Base-by-base conservation (phyloP, 1,284 basidiomycete genomes). In the Leccinum variabile region DNA sequence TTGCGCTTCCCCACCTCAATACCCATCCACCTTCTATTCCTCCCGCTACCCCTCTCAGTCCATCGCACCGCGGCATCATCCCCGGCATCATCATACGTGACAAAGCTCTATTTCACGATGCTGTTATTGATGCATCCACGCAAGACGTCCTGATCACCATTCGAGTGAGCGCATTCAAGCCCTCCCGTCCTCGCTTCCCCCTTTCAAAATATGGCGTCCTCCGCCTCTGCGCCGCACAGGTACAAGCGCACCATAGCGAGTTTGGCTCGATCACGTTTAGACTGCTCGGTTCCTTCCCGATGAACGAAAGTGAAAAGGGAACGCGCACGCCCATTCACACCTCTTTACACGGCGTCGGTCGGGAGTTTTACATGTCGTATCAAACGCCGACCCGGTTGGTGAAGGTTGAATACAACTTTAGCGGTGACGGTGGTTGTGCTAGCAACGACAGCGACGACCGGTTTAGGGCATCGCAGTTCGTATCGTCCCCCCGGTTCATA, bases 341-440 rank as follows among this genome's bases (percentile, higher is more conserved):
- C 2, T 62, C 69, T 3, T 59, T 70, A 49, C 59, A 70, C 5
- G 68, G 66, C 0, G 16, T n/a, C 16, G 64, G 68, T 0, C 56
- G 67, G 16, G 58, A 9, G 2, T 67, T 72, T 46, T 62, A 62
- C 22, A 28, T 25, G 37, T 37, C 35, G 6, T 37, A 37, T 37
- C 35, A 37, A 37, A 37, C 35, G 35, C 35, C 35, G 35, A 37
- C 7, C 44, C n/a, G 44, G 18, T 6, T 46, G 18, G 44, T 46
- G 44, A 46, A 13, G 22, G 14, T 71, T 11, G 66, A 71, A 37
- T 69, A 62, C 18, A 59, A 68, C 37, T 14, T 69, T 0, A 54
- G 16, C 32, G 25, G 33, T 3, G 10, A 25, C 2, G 8, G 13
- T 5, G 7, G 8, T 1, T 25, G 41, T 0, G 53, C 35, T 37